These are phyloP conservation scores for Cyphellophora europaea DNA, from an alignment of 2,329 filamentous ascomycete genomes.

Conservation along the genomic window DNA sequence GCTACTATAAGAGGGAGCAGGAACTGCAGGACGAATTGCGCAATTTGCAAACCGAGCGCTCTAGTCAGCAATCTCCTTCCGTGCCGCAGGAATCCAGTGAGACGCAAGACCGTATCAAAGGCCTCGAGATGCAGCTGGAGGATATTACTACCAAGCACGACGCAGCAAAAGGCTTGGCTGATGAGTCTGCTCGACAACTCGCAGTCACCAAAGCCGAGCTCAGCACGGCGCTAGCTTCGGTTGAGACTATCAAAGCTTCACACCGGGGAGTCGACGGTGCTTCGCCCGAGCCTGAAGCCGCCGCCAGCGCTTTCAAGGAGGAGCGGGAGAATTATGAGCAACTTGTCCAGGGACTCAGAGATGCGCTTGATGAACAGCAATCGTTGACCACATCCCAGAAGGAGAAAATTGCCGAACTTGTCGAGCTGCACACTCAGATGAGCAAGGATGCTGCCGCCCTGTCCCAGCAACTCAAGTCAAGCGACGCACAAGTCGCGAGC, in stretches of 20 bases:
- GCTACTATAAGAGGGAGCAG: constrained; percentile 64
- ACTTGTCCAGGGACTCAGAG: constrained; percentile 54
- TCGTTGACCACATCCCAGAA: constrained; percentile 60
- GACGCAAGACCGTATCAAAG: constrained; percentile 41
- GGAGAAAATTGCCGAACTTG: constrained; percentile 61
- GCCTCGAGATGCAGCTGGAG: constrained; percentile 62
- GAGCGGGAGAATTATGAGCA: constrained; percentile 51
- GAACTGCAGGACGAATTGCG: constrained; percentile 65
- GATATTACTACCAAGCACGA: constrained; percentile 71
- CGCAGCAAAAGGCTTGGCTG: constrained; percentile 59
- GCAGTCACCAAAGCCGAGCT: constrained; percentile 63
- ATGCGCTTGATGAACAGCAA: constrained; percentile 75
- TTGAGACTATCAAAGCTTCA: constrained; percentile 35
- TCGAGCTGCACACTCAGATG: constrained; percentile 59
- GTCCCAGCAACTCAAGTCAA: constrained; percentile 49
- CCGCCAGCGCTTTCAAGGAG: constrained; percentile 33
- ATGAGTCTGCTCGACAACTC: constrained; percentile 63
- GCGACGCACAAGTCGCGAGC: constrained; percentile 38
- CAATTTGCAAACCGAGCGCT: constrained; percentile 33
- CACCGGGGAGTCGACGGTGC: constrained; percentile 26
- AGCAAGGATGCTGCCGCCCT: constrained; percentile 60
- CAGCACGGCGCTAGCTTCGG: constrained; percentile 52
- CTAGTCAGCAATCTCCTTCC: constrained; percentile 24
- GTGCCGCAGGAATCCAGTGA: constrained; percentile 10
- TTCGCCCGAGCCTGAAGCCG: constrained; percentile 21